Base-by-base conservation (phyloP, 139 green algal species). In the Chlorella ohadii region DNA sequence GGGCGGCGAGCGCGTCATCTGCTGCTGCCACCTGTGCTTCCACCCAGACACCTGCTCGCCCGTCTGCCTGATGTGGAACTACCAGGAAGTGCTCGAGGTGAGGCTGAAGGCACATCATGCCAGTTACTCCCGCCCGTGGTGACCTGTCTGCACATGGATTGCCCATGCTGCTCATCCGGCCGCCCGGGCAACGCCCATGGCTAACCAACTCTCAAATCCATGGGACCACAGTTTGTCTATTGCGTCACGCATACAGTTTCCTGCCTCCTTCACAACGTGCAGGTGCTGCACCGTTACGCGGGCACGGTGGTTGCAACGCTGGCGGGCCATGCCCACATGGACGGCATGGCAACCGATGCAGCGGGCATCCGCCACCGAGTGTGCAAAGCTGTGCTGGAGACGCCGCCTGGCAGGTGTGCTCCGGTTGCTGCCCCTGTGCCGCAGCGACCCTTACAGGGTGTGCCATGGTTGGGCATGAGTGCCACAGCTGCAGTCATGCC, bases 51-150 rank as follows among this genome's bases (percentile, higher is more conserved):
- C 87, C 41, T 90, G 81, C 47, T 84, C 87, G 0, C 75, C 82
- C 44, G 65, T 87, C 33, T 95, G 90, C 81, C 86, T 97, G 64
- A 39, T 94, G 25, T 97, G 93, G 92, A 95, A 95, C 86, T 96
- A 95, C 61, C 72, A 93, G 16, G 70, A 89, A 25, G 91, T 94
- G 31, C 82, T 93, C 39, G 19, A 72, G 28, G 78, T 85, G 31
- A 1, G 70, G 44, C 44, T 51, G 44, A 9, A 9, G 44, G 44
- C n/a, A n/a, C n/a, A n/a, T n/a, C n/a, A n/a, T n/a, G n/a, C n/a
- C n/a, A n/a, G n/a, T n/a, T n/a, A n/a, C n/a, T n/a, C n/a, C n/a
- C n/a, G n/a, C n/a, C n/a, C n/a, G n/a, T n/a, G n/a, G n/a, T n/a
- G n/a, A n/a, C n/a, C n/a, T n/a, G n/a, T n/a, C 44, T 51, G 44